Conservation (phyloP, 1,139 yeast genomes). For the Kurtzmaniella quercitrusa region DNA sequence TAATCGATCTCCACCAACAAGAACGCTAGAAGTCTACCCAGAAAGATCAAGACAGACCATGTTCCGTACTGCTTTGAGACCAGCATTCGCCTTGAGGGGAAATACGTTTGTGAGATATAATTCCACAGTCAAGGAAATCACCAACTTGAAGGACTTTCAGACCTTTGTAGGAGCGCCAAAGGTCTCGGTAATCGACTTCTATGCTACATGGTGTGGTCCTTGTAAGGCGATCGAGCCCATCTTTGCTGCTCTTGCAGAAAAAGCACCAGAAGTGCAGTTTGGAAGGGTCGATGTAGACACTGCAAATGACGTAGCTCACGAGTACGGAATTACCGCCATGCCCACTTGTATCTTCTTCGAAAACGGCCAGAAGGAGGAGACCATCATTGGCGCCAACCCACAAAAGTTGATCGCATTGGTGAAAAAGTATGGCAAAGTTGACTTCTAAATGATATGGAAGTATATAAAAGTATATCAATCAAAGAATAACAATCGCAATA, state of each 20-base stretch:
- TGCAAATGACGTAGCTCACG: constrained; percentile 26
- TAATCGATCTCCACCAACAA: no score
- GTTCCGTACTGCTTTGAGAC: constrained; percentile 4
- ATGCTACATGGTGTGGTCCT: constrained; percentile 48
- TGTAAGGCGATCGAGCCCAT: constrained; percentile 42
- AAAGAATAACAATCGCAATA: no score
- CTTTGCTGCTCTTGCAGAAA: constrained; percentile 29
- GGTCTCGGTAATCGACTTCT: constrained; percentile 35
- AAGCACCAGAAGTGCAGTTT: constrained; percentile 36
- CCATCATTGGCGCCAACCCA: constrained; percentile 31
- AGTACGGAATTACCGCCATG: constrained; percentile 31
- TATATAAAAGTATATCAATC: no score
- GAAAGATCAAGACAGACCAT: neutral
- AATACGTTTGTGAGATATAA: constrained; percentile 2
- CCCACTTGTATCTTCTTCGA: constrained; percentile 32
- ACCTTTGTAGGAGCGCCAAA: constrained; percentile 20
- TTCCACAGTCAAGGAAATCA: constrained; percentile 17
- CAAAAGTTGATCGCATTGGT: constrained; percentile 9
- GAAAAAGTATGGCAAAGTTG: constrained; percentile 6
- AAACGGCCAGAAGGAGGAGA: constrained; percentile 24
- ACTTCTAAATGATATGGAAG: constrained; percentile 1
- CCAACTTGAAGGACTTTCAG: constrained; percentile 15
- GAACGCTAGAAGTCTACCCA: neutral
- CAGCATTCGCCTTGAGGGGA: neutral
- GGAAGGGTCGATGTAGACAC: constrained; percentile 35